Base-by-base conservation (phyloP, 2,329 filamentous ascomycete species). In the Aspergillus sergii region DNA sequence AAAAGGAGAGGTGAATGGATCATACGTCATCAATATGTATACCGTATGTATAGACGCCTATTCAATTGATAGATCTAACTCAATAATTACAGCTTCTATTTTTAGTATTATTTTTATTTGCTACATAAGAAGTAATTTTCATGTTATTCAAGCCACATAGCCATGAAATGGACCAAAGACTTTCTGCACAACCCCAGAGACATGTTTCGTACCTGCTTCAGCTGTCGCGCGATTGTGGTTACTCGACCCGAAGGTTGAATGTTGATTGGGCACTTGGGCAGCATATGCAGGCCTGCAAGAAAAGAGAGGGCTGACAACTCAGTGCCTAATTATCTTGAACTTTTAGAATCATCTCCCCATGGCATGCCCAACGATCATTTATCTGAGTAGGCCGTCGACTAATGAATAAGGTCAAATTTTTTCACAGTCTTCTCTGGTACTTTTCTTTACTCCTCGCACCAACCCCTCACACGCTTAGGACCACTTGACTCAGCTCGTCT, bases 251-350 rank as follows among this genome's bases (percentile, higher is more conserved):
- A 36, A 41, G 28, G 34, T 53, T 55, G 39, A 55, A 46, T 57
- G 36, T 58, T 66, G 63, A 69, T 69, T 71, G 68, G 69, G 66
- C 69, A 69, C 26, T 69, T 64, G 65, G 69, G 69, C 69, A 69
- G 62, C 68, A 67, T 64, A 59, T 41, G 32, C 32, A 34, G 14
- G 34, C 34, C 34, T 36, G 61, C 59, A 59, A 58, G 57, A 58
- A 39, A 58, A 36, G 50, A 54, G 50, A 57, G 41, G 30, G 41
- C 26, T 61, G 51, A 55, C 46, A 63, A 21, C 30, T 59, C 57
- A 63, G 54, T 61, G 53, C 59, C 62, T 64, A 58, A 64, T 48
- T 50, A 34, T 45, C 32, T 23, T 11, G 45, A 51, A 26, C 46
- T 28, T 41, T 41, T 8, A n/a, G 46, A 32, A 48, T 59, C 43